Evolutionary conservation across 352 stramenopile genomes (phyloP).

Genomic region (Pythium periplocum): DNA sequence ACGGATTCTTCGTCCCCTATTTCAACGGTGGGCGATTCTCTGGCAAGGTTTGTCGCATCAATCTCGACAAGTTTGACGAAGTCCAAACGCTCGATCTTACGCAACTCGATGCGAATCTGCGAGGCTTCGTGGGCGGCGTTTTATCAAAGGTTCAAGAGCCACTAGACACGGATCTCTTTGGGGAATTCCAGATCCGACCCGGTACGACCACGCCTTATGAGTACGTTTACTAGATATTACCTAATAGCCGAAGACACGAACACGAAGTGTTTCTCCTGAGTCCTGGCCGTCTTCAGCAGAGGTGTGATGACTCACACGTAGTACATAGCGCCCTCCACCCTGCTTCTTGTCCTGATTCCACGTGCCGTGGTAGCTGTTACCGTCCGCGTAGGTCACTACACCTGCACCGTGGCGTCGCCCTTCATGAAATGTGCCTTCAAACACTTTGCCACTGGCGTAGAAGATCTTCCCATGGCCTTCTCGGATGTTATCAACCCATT

Average conservation of each 20-base stretch:
- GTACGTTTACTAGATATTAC: constrained; percentile 45
- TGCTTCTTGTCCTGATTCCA: constrained; percentile 88
- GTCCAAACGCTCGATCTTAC: constrained; percentile 70
- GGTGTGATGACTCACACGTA: constrained; percentile 23
- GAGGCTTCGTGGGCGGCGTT: constrained; percentile 47
- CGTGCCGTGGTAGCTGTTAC: constrained; percentile 78
- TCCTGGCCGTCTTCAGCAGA: background rate
- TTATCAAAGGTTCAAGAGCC: constrained; percentile 38
- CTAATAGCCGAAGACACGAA: constrained; percentile 22
- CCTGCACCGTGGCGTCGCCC: constrained; percentile 72
- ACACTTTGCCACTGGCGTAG: constrained; percentile 78
- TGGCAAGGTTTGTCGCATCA: constrained; percentile 73
- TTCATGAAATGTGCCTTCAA: constrained; percentile 80
- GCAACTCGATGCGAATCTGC: constrained; percentile 32
- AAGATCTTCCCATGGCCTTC: constrained; percentile 66
- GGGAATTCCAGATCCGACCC: constrained; percentile 52
- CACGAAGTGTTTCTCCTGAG: constrained; percentile 11
- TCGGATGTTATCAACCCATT: constrained; percentile 82
- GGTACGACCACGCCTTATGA: constrained; percentile 62
- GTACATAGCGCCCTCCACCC: constrained; percentile 66
- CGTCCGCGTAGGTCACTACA: constrained; percentile 75
- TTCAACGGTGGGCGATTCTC: constrained; percentile 65
- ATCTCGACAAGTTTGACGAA: constrained; percentile 73
- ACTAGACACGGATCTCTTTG: constrained; percentile 54
- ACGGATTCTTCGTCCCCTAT: constrained; percentile 75